Evolutionary conservation across 2,329 filamentous ascomycete genomes (phyloP).

Genomic region (Fusarium brevicatenulatum): DNA sequence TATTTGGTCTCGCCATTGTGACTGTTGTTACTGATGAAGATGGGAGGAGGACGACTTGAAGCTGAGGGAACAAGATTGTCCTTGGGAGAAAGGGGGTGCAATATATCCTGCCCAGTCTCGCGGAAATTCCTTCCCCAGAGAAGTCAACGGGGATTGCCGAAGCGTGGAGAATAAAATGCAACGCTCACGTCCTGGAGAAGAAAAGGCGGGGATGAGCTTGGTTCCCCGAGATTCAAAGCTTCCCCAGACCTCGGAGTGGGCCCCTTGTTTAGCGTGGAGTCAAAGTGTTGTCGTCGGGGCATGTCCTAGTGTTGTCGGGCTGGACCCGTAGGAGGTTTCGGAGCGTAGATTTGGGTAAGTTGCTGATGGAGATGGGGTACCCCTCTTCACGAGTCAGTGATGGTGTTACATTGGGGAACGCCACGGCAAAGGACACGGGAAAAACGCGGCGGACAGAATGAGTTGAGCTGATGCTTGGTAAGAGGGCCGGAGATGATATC

Average conservation of each 20-base stretch:
- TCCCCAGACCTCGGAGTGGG: not conserved
- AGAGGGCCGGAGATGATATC: too few relatives aligned
- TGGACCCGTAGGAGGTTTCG: not conserved
- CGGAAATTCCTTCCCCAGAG: not conserved
- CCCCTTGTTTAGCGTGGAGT: not conserved
- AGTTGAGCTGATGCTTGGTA: not conserved
- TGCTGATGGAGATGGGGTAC: not conserved
- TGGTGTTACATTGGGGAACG: not conserved
- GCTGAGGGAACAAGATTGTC: too few relatives aligned
- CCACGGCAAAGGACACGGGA: not conserved
- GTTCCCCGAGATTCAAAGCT: not conserved
- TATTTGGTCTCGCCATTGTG: slow-evolving; percentile 17
- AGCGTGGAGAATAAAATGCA: not conserved
- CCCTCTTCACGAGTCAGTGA: not conserved
- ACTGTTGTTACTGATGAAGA: too few relatives aligned
- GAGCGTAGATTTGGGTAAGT: not conserved
- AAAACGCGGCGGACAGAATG: not conserved
- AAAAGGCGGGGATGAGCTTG: slow-evolving; percentile 1
- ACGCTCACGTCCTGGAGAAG: not conserved
- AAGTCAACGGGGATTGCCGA: not conserved
- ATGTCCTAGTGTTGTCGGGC: slow-evolving; percentile 12
- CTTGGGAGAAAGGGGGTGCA: not conserved
- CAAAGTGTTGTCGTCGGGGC: not conserved
- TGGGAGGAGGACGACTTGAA: not conserved
- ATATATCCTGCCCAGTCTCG: not conserved